Evolutionary conservation across 192 early-diverging fungal genomes (phyloP), one percentile per base, ranked within the genome.

Genomic region (Linderina pennispora): DNA sequence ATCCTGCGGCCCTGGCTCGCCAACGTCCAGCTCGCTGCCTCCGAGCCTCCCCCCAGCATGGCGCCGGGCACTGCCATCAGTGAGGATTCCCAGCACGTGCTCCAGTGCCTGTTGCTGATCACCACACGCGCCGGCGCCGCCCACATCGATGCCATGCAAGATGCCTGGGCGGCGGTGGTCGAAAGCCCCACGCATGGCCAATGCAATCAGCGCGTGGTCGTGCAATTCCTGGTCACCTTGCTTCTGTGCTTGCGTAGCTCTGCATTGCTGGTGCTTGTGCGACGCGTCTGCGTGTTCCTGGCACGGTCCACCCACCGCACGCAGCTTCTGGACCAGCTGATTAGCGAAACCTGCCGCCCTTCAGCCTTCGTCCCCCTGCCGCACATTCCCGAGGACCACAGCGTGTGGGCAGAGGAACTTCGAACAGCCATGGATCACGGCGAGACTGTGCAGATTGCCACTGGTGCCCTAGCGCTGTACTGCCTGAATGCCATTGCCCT

Each of bases 71-170:
- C n/a, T n/a, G n/a, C n/a, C n/a, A n/a, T n/a, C n/a, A n/a, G n/a
- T n/a, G n/a, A 41, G 11, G 62, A 61, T 15, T 60, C 68, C 36
- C 49, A 60, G 44, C 45, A 59, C n/a, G 62, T 57, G 3, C 43
- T 72, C 25, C 68, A 50, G 45, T 72, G 68, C 52, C 45, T 72
- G 62, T 45, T 72, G 57, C 65, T 49, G 19, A 28, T 65, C 46
- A 72, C 68, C 0, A 50, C 45, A 25, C 41, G 43, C 21, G 26
- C 61, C 0, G 62, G 43, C 1, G 23, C 32, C 15, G 57, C 48
- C 19, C 40, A 48, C 0, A 36, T 72, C 33, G 10, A 52, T 9
- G 43, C 42, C 15, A 60, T 64, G 49, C 61, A 72, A 28, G 53
- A 19, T 11, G 55, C 65, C 24, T 72, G 68, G 68, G 24, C 61